Conservation (phyloP, 2,329 filamentous ascomycete genomes). For the Ascomycota sp. region DNA sequence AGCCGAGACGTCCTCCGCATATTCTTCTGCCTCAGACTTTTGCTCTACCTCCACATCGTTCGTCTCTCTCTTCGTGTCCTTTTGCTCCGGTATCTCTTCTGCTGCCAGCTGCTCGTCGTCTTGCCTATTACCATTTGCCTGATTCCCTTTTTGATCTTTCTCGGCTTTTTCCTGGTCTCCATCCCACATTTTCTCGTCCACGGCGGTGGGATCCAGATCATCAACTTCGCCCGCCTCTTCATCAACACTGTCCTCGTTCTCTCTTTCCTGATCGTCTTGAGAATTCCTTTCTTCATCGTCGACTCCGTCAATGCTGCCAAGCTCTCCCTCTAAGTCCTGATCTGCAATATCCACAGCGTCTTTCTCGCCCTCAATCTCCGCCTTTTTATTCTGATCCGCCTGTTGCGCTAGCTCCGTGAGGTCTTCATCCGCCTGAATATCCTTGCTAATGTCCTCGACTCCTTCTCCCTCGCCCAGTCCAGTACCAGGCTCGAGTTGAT, state of each 20-base stretch:
- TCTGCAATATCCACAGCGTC: slow-evolving; percentile 85
- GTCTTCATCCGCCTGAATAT: slow-evolving; percentile 85
- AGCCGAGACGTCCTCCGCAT: slow-evolving; percentile 32
- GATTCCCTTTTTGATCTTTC: slow-evolving; percentile 60
- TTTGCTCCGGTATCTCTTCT: slow-evolving; percentile 35
- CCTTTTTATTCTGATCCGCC: slow-evolving; percentile 41
- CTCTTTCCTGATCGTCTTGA: slow-evolving; percentile 40
- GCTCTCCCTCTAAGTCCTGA: slow-evolving; percentile 75
- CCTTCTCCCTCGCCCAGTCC: slow-evolving; percentile 90
- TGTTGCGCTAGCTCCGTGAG: slow-evolving; percentile 80
- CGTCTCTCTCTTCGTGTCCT: slow-evolving; percentile 18
- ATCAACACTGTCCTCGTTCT: slow-evolving; percentile 58
- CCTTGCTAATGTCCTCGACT: slow-evolving; percentile 93
- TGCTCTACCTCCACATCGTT: slow-evolving; percentile 18
- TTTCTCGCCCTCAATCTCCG: slow-evolving; percentile 57
- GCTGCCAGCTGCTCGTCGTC: slow-evolving; percentile 38
- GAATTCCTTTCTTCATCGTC: slow-evolving; percentile 39
- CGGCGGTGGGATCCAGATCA: slow-evolving; percentile 69
- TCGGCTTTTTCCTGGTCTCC: slow-evolving; percentile 63
- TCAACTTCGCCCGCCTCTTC: slow-evolving; percentile 84
- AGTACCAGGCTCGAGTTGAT: slow-evolving; percentile 76
- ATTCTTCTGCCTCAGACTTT: slow-evolving; percentile 36
- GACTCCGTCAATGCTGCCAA: slow-evolving; percentile 42
- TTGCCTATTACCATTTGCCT: slow-evolving; percentile 48
- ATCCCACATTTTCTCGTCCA: slow-evolving; percentile 99